Evolutionary conservation across 2,329 filamentous ascomycete species (phyloP).

Genomic region (Venturia aucupariae): DNA sequence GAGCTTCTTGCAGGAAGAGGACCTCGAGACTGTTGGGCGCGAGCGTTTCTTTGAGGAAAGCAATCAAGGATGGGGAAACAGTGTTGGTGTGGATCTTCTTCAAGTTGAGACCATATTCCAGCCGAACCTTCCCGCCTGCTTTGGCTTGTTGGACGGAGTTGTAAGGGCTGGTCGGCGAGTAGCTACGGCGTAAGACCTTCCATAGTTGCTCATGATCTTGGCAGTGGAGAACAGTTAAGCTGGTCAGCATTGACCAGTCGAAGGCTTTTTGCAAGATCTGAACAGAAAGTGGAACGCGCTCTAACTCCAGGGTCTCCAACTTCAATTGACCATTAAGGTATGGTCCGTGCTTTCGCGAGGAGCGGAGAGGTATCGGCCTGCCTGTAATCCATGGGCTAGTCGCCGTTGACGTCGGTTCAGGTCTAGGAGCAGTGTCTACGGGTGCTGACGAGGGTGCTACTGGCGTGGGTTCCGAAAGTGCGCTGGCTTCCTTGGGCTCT

Average conservation of each 20-base stretch:
- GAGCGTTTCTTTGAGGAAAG: conserved; percentile 67
- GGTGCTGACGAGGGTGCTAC: too few relatives aligned
- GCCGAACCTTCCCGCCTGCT: conserved; percentile 2
- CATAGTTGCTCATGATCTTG: conserved; percentile 64
- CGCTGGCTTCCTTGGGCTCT: not conserved
- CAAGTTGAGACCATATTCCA: conserved; percentile 45
- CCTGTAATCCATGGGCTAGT: conserved; percentile 9
- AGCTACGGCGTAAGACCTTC: conserved; percentile 56
- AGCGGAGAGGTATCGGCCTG: conserved; percentile 13
- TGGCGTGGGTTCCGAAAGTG: not conserved
- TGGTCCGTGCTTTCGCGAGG: conserved; percentile 22
- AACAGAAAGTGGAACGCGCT: conserved; percentile 64
- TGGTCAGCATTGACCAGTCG: conserved; percentile 65
- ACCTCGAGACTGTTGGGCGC: conserved; percentile 72
- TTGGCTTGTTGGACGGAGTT: conserved; percentile 24
- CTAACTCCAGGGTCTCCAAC: conserved; percentile 64
- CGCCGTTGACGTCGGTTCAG: not conserved
- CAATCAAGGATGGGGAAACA: conserved; percentile 58
- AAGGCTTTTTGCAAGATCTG: conserved; percentile 60
- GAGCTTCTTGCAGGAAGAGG: conserved; percentile 63
- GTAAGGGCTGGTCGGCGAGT: conserved; percentile 19
- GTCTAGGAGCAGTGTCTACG: not conserved
- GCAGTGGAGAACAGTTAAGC: conserved; percentile 65
- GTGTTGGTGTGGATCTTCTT: conserved; percentile 69
- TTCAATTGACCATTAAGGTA: conserved; percentile 49